Evolutionary conservation across 306 rosid genomes (phyloP).

Genomic region (Prinsepia uniflora): DNA sequence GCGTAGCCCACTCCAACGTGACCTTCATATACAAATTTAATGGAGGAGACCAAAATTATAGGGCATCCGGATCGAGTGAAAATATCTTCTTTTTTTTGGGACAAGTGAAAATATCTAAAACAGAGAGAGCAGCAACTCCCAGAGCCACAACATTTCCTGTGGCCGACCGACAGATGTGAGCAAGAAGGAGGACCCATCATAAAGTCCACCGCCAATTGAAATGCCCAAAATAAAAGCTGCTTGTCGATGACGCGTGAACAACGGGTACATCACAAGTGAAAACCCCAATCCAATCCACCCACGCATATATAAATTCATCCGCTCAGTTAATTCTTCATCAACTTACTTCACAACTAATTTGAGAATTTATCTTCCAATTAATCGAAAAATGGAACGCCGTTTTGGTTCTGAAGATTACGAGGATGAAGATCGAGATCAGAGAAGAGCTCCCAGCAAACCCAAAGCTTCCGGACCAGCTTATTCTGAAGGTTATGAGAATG

Average conservation of each 20-base stretch:
- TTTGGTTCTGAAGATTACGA: background rate
- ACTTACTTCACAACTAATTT: background rate
- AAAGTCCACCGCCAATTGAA: background rate
- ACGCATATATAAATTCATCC: background rate
- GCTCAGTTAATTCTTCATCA: background rate
- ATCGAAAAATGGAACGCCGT: background rate
- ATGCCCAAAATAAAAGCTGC: background rate
- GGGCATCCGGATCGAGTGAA: too few species aligned
- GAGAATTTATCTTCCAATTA: background rate
- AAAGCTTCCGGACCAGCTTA: background rate
- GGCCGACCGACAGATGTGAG: background rate
- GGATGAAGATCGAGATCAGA: background rate
- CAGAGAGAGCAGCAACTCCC: background rate
- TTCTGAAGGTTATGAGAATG: background rate
- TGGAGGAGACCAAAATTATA: too few species aligned
- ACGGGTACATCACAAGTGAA: background rate
- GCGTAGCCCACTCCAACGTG: too few species aligned
- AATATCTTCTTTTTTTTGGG: too few species aligned
- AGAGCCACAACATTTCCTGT: background rate
- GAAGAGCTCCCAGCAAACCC: background rate
- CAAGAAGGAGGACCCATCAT: too few species aligned
- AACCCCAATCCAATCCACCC: background rate
- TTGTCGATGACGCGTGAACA: background rate
- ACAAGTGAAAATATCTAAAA: too few species aligned
- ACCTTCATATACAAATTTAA: too few species aligned